Evolutionary conservation across 208 protist species (phyloP).

Genomic region (Trichomonas gallinae): DNA sequence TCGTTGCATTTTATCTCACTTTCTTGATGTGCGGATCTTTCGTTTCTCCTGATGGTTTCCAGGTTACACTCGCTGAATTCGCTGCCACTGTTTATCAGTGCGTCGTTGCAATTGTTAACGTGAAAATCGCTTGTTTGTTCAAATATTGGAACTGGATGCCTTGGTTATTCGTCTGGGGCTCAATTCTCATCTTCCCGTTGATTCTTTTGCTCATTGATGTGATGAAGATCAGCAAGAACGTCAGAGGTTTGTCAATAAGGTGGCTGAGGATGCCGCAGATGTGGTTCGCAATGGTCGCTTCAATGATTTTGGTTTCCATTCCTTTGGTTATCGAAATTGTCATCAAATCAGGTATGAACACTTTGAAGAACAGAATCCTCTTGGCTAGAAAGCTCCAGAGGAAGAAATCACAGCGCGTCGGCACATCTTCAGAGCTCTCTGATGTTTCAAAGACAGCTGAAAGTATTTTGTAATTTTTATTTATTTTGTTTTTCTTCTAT

Average conservation of each 20-base stretch:
- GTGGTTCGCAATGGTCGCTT: neutral
- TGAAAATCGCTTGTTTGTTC: slow-evolving; percentile 21
- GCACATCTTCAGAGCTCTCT: neutral
- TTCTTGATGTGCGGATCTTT: neutral
- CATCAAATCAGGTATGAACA: neutral
- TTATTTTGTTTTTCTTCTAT: no score
- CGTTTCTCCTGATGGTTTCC: neutral
- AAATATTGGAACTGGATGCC: slow-evolving; percentile 20
- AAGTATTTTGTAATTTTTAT: neutral
- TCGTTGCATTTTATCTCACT: slow-evolving; percentile 10
- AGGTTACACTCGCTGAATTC: neutral
- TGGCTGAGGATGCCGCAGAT: neutral
- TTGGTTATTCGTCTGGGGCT: neutral
- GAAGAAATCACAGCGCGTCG: neutral
- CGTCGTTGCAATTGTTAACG: slow-evolving; percentile 24
- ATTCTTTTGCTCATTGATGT: neutral
- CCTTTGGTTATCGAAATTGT: neutral
- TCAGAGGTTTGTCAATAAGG: neutral
- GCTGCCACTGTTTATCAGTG: slow-evolving; percentile 3
- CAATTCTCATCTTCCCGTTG: slow-evolving; percentile 4
- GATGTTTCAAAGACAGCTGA: neutral
- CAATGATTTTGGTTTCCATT: neutral
- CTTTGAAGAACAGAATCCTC: neutral
- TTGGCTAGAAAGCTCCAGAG: neutral
- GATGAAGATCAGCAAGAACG: neutral